Evolutionary conservation across 495 filamentous ascomycete species (phyloP).

Genomic region (Jackrogersella multiformis): DNA sequence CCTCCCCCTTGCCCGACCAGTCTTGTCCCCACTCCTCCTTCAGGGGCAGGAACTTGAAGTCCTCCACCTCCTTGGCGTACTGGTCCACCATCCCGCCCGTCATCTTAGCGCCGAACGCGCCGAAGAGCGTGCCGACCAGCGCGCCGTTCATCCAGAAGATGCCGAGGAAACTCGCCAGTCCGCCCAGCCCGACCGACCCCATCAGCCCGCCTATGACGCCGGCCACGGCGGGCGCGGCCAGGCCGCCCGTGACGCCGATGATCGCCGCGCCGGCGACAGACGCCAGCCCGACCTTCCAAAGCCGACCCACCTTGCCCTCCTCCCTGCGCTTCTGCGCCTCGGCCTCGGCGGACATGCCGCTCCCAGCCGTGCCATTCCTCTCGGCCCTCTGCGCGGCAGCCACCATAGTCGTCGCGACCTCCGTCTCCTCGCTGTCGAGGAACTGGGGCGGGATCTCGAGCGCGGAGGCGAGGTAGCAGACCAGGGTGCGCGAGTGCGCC

Average conservation of each 20-base stretch:
- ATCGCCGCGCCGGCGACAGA: slow-evolving; percentile 87
- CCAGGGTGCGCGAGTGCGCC: slow-evolving; percentile 73
- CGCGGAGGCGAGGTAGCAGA: slow-evolving; percentile 71
- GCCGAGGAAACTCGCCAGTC: slow-evolving; percentile 83
- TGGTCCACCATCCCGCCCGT: slow-evolving; percentile 83
- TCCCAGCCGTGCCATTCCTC: slow-evolving; percentile 54
- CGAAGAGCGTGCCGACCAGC: slow-evolving; percentile 85
- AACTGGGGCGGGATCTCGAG: slow-evolving; percentile 66
- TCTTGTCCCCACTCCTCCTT: slow-evolving; percentile 55
- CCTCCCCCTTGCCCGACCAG: slow-evolving; percentile 44
- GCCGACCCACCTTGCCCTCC: slow-evolving; percentile 66
- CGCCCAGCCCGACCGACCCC: slow-evolving; percentile 84
- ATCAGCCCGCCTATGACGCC: slow-evolving; percentile 89
- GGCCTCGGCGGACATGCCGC: slow-evolving; percentile 70
- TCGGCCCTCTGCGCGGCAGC: slow-evolving; percentile 53
- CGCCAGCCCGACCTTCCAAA: slow-evolving; percentile 89
- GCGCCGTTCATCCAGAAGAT: slow-evolving; percentile 82
- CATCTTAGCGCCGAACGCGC: slow-evolving; percentile 88
- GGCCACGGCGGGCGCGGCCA: slow-evolving; percentile 86
- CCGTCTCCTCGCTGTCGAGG: slow-evolving; percentile 72
- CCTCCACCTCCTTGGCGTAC: slow-evolving; percentile 85
- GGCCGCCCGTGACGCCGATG: slow-evolving; percentile 86
- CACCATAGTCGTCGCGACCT: slow-evolving; percentile 75
- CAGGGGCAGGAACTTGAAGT: slow-evolving; percentile 86
- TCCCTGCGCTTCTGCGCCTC: slow-evolving; percentile 73